phyloP scores from a whole-genome alignment of 306 rosid species.

The Macrotyloma uniflorum region DNA sequence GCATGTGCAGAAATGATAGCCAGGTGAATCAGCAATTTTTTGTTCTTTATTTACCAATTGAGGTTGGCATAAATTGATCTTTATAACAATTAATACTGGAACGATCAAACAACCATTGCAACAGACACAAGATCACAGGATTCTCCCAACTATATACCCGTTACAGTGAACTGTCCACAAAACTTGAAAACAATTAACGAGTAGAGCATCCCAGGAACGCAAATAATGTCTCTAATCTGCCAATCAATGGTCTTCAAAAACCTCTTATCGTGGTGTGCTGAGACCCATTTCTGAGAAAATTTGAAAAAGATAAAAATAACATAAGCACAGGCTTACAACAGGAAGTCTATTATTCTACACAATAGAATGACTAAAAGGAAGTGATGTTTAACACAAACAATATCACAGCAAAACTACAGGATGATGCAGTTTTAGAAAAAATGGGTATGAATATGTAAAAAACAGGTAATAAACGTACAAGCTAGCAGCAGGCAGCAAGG shows the following conservation, averaged over 20 bases:
- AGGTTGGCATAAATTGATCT: neutral
- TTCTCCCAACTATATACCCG: slow-evolving; percentile 41
- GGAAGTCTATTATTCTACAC: neutral
- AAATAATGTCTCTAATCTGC: slow-evolving; percentile 37
- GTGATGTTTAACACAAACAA: slow-evolving; percentile 4
- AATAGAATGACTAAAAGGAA: slow-evolving; percentile 7
- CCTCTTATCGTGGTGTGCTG: slow-evolving; percentile 71
- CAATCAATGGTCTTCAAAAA: slow-evolving; percentile 41
- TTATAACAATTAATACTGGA: slow-evolving; percentile 27
- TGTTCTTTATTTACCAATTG: slow-evolving; percentile 10
- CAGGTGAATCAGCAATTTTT: neutral
- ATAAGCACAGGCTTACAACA: slow-evolving; percentile 12
- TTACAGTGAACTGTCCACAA: slow-evolving; percentile 32
- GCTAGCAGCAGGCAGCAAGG: neutral
- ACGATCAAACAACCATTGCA: slow-evolving; percentile 31
- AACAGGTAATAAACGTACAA: neutral
- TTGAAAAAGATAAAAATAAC: slow-evolving; percentile 4
- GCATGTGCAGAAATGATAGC: neutral
- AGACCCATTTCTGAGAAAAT: slow-evolving; percentile 73
- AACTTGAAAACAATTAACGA: slow-evolving; percentile 31
- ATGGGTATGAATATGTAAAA: neutral
- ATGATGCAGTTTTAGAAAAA: neutral
- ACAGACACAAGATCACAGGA: slow-evolving; percentile 36
- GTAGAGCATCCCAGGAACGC: slow-evolving; percentile 32
- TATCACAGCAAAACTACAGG: neutral